Base-by-base conservation (phyloP, 2,329 filamentous ascomycete genomes). In the Epichloe sylvatica region DNA sequence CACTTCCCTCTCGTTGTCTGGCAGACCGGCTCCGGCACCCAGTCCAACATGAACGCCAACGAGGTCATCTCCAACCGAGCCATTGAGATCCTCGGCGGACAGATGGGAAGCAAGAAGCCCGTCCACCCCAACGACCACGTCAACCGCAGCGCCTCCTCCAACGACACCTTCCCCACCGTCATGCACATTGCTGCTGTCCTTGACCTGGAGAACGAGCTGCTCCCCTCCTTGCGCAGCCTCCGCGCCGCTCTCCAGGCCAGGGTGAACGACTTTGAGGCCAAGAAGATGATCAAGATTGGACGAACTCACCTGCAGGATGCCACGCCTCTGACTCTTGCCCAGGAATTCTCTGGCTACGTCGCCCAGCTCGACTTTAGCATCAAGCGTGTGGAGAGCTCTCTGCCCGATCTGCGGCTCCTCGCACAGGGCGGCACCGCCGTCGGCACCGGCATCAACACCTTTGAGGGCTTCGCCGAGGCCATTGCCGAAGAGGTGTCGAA, bases 21-120 rank as follows among this genome's bases (percentile, higher is more conserved):
- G 92, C 92, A 98, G 76, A 98, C 92, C 49, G 92, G 92, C 56
- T 97, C 92, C 46, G 92, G 92, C 65, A 97, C 92, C 33, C 92
- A 97, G 76, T 96, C 90, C 69, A 97, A 95, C 81, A 97, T 97
- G 92, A 98, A 98, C 74, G 90, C 91, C 67, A 98, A 98, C 75
- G 92, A 98, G 70, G 92, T 98, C 70, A 97, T 98, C 70, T 96
- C 91, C 57, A 98, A 97, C 80, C 87, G 92, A 57, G 92, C 92
- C 57, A 97, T 97, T 69, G 91, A 97, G 76, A 94, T 97, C 56
- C 78, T 97, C 49, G 92, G 92, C 60, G 92, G 92, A 61, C 78
- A 77, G 57, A 95, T 89, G 86, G 92, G 92, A 60, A 83, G 76
- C 79, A 97, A 97, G 83, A 95, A 94, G 76, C 92, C 92, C 30